phyloP scores from a whole-genome alignment of 2,329 filamentous ascomycete genomes.

The Trichothecium roseum region DNA sequence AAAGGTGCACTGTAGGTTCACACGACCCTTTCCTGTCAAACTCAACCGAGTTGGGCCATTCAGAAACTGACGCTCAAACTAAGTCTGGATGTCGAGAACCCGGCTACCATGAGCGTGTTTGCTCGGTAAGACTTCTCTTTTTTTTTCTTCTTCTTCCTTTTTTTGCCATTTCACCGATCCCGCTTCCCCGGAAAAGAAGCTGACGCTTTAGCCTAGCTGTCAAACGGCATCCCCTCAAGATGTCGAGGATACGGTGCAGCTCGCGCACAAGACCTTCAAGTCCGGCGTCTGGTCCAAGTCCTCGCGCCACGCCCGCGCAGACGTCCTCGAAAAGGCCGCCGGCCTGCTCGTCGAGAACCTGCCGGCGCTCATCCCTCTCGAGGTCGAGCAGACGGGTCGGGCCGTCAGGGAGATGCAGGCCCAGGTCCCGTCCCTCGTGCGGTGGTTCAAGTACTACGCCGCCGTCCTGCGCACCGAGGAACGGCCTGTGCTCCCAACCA shows the following conservation, averaged over 20 bases:
- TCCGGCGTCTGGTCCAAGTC: constrained; percentile 54
- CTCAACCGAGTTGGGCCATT: too few species aligned
- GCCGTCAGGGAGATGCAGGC: constrained; percentile 60
- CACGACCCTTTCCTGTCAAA: too few species aligned
- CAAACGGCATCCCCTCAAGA: constrained; percentile 1
- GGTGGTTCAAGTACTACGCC: constrained; percentile 66
- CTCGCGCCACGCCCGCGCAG: constrained; percentile 46
- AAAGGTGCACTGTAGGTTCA: constrained; percentile 1
- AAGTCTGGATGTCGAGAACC: constrained; percentile 1
- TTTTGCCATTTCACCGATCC: too few species aligned
- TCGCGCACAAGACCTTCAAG: constrained; percentile 21
- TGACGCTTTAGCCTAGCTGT: neutral
- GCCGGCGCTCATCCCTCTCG: constrained; percentile 47
- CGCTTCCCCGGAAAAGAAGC: too few species aligned
- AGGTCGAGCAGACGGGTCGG: constrained; percentile 59
- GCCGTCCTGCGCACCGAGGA: constrained; percentile 57
- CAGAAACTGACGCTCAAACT: neutral
- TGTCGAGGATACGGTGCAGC: neutral
- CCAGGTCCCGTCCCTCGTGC: constrained; percentile 53
- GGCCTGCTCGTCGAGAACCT: constrained; percentile 40
- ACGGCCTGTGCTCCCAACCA: constrained; percentile 53
- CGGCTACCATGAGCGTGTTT: neutral
- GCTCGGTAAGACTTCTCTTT: neutral
- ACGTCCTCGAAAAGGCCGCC: constrained; percentile 51
- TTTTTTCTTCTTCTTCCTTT: too few species aligned